Conservation (phyloP, 768 basidiomycete species). For the Tricholoma furcatifolium region DNA sequence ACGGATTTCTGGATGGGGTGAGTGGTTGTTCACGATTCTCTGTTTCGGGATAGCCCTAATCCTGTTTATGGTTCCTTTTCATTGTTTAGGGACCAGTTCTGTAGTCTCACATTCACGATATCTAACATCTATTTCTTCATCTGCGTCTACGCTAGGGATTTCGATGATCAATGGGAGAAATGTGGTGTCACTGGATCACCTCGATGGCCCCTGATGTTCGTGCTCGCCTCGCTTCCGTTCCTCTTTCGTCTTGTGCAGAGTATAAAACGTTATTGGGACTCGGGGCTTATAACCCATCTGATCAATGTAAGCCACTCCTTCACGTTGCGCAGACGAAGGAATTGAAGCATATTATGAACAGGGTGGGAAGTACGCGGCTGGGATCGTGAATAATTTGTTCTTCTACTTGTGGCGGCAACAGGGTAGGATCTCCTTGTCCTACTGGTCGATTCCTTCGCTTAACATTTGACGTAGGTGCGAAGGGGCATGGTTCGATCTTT, state of each 20-base stretch:
- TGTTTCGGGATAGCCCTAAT: too few relatives aligned
- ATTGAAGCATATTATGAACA: slow-evolving; percentile 25
- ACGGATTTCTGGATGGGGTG: slow-evolving; percentile 90
- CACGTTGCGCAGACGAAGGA: background rate
- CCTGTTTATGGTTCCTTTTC: too few relatives aligned
- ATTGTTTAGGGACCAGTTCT: slow-evolving; percentile 68
- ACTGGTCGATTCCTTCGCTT: background rate
- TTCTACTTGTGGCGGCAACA: slow-evolving; percentile 80
- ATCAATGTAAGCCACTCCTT: slow-evolving; percentile 65
- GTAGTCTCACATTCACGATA: slow-evolving; percentile 74
- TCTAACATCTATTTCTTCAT: slow-evolving; percentile 71
- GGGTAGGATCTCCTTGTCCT: slow-evolving; percentile 32
- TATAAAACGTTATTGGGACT: slow-evolving; percentile 83
- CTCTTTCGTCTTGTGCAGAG: slow-evolving; percentile 82
- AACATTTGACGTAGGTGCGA: slow-evolving; percentile 19
- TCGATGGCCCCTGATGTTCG: slow-evolving; percentile 63
- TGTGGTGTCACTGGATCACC: slow-evolving; percentile 40
- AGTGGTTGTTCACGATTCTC: slow-evolving; percentile 21
- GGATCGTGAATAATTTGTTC: slow-evolving; percentile 61
- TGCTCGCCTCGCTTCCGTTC: slow-evolving; percentile 66
- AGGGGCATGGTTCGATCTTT: slow-evolving; percentile 46
- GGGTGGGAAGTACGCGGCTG: slow-evolving; percentile 83
- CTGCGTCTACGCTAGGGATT: slow-evolving; percentile 67
- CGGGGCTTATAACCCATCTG: slow-evolving; percentile 69
- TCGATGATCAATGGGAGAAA: slow-evolving; percentile 46